Conservation (phyloP, 2,329 filamentous ascomycete species). For the Aspergillus texensis region DNA sequence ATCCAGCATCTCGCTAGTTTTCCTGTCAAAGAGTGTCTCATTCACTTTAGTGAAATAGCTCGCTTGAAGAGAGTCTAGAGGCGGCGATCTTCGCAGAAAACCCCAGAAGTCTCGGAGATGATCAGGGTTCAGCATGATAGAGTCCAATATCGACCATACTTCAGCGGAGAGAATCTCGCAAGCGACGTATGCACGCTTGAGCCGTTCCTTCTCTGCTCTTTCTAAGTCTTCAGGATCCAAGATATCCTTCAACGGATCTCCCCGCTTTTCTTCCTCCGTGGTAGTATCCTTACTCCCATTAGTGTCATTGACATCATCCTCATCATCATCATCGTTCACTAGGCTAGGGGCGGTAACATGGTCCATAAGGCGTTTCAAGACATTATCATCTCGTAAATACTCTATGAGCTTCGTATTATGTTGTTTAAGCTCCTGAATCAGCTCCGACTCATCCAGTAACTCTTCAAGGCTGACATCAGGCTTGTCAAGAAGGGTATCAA, state of each 20-base stretch:
- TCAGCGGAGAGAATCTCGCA: constrained; percentile 94
- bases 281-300: constrained; percentile 32
- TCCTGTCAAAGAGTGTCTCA: constrained; percentile 95
- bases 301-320: constrained; percentile 46
- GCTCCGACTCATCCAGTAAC: constrained; percentile 89
- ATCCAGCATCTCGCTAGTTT: constrained; percentile 94
- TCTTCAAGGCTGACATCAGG: constrained; percentile 93
- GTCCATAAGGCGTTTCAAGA: constrained; percentile 81
- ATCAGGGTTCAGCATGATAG: constrained; percentile 80
- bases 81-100: constrained; percentile 80
- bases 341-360: constrained; percentile 81
- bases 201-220: constrained; percentile 84
- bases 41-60: constrained; percentile 99
- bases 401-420: constrained; percentile 98
- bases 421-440: constrained; percentile 97
- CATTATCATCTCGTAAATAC: constrained; percentile 84
- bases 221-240: constrained; percentile 56
- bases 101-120: constrained; percentile 85
- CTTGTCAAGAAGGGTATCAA: constrained; percentile 96
- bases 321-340: constrained; percentile 55
- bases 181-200: constrained; percentile 90
- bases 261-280: constrained; percentile 42
- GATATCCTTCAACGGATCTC: constrained; percentile 37
- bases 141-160: constrained; percentile 95
- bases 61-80: constrained; percentile 88